Evolutionary conservation across 208 protist species (phyloP).

Genomic region (Trypanosoma caninum): DNA sequence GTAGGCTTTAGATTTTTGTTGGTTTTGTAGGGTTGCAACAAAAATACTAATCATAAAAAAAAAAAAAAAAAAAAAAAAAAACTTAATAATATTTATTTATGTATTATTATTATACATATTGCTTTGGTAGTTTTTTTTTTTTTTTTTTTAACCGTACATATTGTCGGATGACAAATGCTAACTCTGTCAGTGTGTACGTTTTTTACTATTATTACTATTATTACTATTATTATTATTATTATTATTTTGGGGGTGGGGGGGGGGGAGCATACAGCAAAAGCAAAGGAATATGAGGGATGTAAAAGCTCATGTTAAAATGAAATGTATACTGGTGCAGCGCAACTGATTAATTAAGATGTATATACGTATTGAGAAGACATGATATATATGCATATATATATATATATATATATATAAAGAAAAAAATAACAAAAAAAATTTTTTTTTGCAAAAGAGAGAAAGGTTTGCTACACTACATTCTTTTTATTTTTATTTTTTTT

Average conservation of each 20-base stretch:
- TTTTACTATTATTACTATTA: not conserved
- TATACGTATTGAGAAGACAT: no score
- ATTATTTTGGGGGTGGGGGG: no score
- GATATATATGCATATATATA: no score
- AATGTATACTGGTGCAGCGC: no score
- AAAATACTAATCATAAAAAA: not conserved
- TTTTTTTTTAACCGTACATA: not conserved
- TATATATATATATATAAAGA: not conserved
- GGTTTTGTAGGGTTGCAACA: no score
- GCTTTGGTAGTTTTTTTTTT: not conserved
- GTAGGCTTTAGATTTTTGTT: not conserved
- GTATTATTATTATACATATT: no score
- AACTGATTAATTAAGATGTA: no score
- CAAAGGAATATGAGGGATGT: no score
- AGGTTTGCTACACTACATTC: not conserved
- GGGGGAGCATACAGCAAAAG: no score
- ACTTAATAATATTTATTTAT: not conserved
- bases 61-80: not conserved
- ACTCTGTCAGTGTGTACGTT: not conserved
- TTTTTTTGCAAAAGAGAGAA: not conserved
- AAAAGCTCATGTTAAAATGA: no score
- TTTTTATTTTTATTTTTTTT: constrained; percentile 1
- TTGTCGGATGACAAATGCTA: no score
- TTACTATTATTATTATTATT: not conserved
- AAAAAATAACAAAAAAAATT: not conserved